Conservation (phyloP, 78 protist genomes). For the Anaeramoeba ignava region DNA sequence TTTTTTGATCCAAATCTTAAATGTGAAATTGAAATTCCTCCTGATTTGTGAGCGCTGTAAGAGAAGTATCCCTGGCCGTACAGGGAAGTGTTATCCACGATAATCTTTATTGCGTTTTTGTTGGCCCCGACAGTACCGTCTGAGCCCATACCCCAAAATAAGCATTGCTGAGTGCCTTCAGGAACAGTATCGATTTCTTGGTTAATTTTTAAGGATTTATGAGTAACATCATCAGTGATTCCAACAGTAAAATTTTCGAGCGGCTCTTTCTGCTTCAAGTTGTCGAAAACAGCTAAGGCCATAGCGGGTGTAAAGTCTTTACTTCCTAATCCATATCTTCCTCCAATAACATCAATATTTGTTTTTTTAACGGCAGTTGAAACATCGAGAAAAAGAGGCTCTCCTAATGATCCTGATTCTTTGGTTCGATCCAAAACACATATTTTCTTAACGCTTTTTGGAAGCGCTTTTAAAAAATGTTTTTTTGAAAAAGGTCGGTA, state of each 20-base stretch:
- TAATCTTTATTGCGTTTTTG: slow-evolving; percentile 46
- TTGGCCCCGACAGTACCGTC: slow-evolving; percentile 71
- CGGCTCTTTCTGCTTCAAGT: slow-evolving; percentile 13
- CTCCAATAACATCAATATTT: slow-evolving; percentile 38
- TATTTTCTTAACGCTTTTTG: slow-evolving; percentile 25
- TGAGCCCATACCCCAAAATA: slow-evolving; percentile 52
- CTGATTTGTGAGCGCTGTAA: slow-evolving; percentile 53
- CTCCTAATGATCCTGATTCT: slow-evolving; percentile 38
- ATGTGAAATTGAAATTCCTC: slow-evolving; percentile 51
- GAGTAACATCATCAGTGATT: slow-evolving; percentile 46
- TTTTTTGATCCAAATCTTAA: slow-evolving; percentile 42
- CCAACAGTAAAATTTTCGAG: slow-evolving; percentile 33
- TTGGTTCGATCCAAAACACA: slow-evolving; percentile 44
- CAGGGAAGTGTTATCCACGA: slow-evolving; percentile 29
- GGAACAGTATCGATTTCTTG: slow-evolving; percentile 28
- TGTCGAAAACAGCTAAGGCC: slow-evolving; percentile 38
- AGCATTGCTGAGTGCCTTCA: slow-evolving; percentile 34
- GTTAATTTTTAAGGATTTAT: slow-evolving; percentile 15
- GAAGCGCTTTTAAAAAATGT: slow-evolving; percentile 30
- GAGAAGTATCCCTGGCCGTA: slow-evolving; percentile 41
- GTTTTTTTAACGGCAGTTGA: not conserved
- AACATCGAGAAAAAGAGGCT: slow-evolving; percentile 54
- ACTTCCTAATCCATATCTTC: slow-evolving; percentile 45
- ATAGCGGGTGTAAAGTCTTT: slow-evolving; percentile 51
- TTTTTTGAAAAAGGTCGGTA: slow-evolving; percentile 43